Percentiles rank a stretch among this genome's conserved stretches.
phyloP scores from a whole-genome alignment of 169 alveolate species.

The Cryptosporidium muris region DNA sequence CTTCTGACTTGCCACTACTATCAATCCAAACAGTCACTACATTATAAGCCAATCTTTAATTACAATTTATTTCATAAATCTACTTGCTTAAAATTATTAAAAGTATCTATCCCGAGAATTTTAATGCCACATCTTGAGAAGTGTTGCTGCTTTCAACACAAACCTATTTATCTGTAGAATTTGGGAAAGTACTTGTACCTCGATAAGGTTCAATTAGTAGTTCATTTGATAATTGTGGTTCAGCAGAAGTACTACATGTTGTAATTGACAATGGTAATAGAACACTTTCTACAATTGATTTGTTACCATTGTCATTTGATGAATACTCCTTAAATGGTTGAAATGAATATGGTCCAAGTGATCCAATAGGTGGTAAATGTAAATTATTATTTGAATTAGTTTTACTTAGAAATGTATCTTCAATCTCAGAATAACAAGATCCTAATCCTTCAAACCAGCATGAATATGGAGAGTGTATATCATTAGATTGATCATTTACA shows the following conservation, averaged over 20 bases:
- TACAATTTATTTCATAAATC: too few relatives aligned
- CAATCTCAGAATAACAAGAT: constrained; percentile 54
- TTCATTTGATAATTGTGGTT: constrained; percentile 66
- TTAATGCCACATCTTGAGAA: too few relatives aligned
- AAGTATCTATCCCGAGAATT: too few relatives aligned
- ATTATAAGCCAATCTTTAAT: too few relatives aligned
- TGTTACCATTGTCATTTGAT: not conserved
- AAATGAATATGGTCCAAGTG: constrained; percentile 68
- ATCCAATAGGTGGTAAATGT: constrained; percentile 41
- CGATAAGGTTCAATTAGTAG: constrained; percentile 40
- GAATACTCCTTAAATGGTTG: constrained; percentile 48
- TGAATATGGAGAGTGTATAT: constrained; percentile 45
- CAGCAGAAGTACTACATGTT: constrained; percentile 58
- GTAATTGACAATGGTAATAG: constrained; percentile 49
- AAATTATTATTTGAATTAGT: not conserved
- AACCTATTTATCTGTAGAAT: not conserved
- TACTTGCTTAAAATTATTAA: too few relatives aligned
- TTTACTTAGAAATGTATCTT: constrained; percentile 50
- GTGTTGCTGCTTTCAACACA: not conserved
- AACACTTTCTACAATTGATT: constrained; percentile 55
- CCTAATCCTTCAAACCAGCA: constrained; percentile 63
- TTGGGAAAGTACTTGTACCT: constrained; percentile 13
- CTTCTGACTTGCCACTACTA: too few relatives aligned
- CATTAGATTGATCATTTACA: constrained; percentile 18
- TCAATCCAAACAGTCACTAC: too few relatives aligned